A percentile compares a stretch with the other conserved stretches of the same genome.
Conservation (phyloP, 2,329 filamentous ascomycete genomes). For the Ophioceras dolichostomum region DNA sequence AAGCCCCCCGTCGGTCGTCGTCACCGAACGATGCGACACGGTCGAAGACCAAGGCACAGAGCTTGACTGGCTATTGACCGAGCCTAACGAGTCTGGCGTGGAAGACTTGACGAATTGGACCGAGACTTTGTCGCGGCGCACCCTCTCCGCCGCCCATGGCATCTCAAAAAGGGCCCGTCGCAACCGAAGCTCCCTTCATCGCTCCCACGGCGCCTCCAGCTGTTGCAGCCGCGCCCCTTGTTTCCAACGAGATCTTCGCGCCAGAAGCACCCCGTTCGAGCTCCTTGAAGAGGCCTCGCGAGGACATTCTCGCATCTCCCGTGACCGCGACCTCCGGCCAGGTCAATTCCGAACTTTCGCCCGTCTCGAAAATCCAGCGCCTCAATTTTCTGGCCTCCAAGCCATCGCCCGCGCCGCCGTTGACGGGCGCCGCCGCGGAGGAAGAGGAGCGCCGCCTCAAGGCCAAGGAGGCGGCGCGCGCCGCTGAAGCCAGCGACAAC, state of each 20-base stretch:
- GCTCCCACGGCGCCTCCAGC: constrained; percentile 21
- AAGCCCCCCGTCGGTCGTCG: constrained; percentile 9
- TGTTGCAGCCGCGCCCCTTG: constrained; percentile 20
- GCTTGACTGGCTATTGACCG: constrained; percentile 2
- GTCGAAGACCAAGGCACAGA: not conserved
- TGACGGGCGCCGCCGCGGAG: constrained; percentile 37
- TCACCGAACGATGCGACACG: constrained; percentile 12
- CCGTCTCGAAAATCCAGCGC: constrained; percentile 41
- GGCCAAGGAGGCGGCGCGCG: constrained; percentile 26
- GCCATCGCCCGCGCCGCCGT: constrained; percentile 30
- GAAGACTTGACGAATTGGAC: too few relatives aligned
- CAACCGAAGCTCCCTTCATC: constrained; percentile 35
- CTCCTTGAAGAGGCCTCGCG: constrained; percentile 34
- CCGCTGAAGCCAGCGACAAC: constrained; percentile 33
- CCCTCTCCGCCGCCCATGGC: constrained; percentile 36
- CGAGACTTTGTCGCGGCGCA: too few relatives aligned
- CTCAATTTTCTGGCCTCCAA: constrained; percentile 27
- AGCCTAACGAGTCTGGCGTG: too few relatives aligned
- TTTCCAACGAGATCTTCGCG: constrained; percentile 26
- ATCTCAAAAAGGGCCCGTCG: constrained; percentile 38
- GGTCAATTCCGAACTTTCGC: constrained; percentile 29
- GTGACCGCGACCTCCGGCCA: constrained; percentile 14
- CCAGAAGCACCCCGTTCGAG: constrained; percentile 22
- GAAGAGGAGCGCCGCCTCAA: constrained; percentile 39
- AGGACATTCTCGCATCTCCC: constrained; percentile 29